Evolutionary conservation across 2,329 filamentous ascomycete species (phyloP), one percentile per base, ranked within the genome.

Genomic region (Diaporthe ampelina): DNA sequence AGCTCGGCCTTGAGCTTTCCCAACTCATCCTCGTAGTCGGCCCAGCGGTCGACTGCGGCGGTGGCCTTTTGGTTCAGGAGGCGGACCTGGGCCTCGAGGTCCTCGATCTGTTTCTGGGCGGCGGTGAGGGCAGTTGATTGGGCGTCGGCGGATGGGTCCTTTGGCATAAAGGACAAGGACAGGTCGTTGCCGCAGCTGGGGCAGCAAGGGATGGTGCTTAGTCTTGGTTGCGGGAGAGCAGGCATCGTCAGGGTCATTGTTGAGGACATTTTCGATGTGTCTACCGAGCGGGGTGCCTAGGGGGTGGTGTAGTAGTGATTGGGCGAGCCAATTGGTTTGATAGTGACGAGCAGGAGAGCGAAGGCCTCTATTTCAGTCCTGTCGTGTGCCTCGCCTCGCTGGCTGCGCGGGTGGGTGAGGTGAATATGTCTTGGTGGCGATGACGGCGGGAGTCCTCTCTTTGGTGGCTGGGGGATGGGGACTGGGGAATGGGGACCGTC

Each of bases 11-110:
- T 90, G 72, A 95, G 86, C 58, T 83, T 86, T 58, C 90, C 86
- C 54, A 95, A 88, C 81, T 95, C 93, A 82, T 95, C 93, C 84
- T 96, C 94, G 86, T 95, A 95, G 85, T 95, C 92, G 80, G 94
- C 93, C 89, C 89, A 92, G 81, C 88, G 89, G 82, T 91, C 89
- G 76, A 91, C 88, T 81, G 87, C 86, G 45, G 91, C 90, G 4
- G 91, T 89, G 73, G 92, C 92, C 83, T 94, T 94, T 78, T 93
- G 87, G 81, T 91, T 94, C 74, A 95, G 88, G 71, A 91, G 83
- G 73, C 89, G 88, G 71, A 95, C 91, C 80, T 95, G 93, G 48
- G 89, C 87, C 82, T 95, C 91, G 58, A 96, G 87, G 79, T 95
- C 92, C 76, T 88, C 84, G 79, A 94, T 92, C 79, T 91, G 88